Evolutionary conservation across 495 filamentous ascomycete genomes (phyloP), one percentile per base, ranked within the genome.

Genomic region (Penicillium silybi): DNA sequence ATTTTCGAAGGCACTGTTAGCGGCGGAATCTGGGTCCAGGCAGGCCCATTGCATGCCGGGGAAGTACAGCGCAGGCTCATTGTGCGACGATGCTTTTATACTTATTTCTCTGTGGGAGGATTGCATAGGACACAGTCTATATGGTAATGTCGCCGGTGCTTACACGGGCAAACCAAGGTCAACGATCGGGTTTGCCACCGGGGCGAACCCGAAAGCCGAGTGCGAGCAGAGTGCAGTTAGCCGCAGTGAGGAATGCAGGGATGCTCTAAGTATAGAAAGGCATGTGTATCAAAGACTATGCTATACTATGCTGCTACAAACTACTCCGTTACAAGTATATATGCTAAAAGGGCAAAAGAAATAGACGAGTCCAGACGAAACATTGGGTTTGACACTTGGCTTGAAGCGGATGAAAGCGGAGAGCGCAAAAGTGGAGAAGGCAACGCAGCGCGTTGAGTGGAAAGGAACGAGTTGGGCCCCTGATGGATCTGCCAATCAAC

Each of bases 291-390:
- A 23, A 23, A 6, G 22, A 23, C 22, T 23, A 6, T 23, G 22
- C 22, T 23, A 2, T 23, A n/a, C n/a, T n/a, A n/a, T n/a, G n/a
- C n/a, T n/a, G n/a, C 22, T 23, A 23, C 22, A 23, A 3, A 23
- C 22, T 23, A 6, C n/a, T n/a, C 22, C 22, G 22, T 23, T 23
- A 23, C 6, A 23, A 23, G 22, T 23, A 23, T 23, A 23, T 23
- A 2, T 25, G 16, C 42, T 44, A 26, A 17, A 26, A 44, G 8
- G 17, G 42, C 6, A 26, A 26, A 25, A 44, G 19, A 44, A 25
- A 27, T 37, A n/a, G n/a, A n/a, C 34, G 46, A 44, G 46, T 52
- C 56, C 56, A 59, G 56, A 55, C 50, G n/a, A n/a, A n/a, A n/a
- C n/a, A n/a, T n/a, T n/a, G n/a, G n/a, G n/a, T n/a, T n/a, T n/a